Conservation (phyloP, 2,329 filamentous ascomycete genomes). For the Dryadomyces sulphureus region DNA sequence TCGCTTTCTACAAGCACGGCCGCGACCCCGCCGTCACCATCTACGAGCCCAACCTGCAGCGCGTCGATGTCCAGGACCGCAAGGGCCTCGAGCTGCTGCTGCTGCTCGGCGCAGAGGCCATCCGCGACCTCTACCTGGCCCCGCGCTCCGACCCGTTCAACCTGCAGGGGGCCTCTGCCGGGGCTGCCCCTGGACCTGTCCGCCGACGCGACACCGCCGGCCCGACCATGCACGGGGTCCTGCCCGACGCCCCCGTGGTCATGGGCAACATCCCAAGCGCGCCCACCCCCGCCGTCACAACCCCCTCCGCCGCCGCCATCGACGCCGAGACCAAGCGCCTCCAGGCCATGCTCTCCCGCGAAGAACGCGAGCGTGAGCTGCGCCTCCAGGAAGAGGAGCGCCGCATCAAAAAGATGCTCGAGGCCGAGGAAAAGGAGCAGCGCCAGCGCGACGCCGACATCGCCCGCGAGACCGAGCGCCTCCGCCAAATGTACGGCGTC, state of each 20-base stretch:
- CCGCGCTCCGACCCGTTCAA: conserved; percentile 68
- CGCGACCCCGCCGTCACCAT: conserved; percentile 56
- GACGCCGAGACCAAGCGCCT: conserved; percentile 70
- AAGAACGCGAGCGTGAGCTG: conserved; percentile 38
- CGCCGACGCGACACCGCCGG: too few relatives aligned
- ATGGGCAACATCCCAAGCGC: background rate
- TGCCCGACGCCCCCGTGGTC: background rate
- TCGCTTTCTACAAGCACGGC: conserved; percentile 69
- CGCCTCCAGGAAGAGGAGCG: conserved; percentile 40
- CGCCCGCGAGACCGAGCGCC: conserved; percentile 69
- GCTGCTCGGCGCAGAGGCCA: conserved; percentile 45
- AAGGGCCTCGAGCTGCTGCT: conserved; percentile 85
- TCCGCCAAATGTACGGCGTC: conserved; percentile 54
- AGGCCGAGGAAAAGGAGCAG: conserved; percentile 49
- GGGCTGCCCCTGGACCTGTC: conserved; percentile 4
- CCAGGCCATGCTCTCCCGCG: conserved; percentile 38
- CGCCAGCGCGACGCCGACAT: conserved; percentile 42
- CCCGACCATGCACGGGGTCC: background rate
- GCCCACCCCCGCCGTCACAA: conserved; percentile 17
- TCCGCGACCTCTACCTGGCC: conserved; percentile 49
- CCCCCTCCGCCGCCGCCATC: conserved; percentile 28
- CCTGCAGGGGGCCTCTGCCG: conserved; percentile 30
- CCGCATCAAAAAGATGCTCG: conserved; percentile 49
- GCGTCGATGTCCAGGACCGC: conserved; percentile 84
- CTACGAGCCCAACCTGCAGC: conserved; percentile 82